phyloP scores from a whole-genome alignment of 2,329 filamentous ascomycete genomes.

The Aspergillus jensenii region DNA sequence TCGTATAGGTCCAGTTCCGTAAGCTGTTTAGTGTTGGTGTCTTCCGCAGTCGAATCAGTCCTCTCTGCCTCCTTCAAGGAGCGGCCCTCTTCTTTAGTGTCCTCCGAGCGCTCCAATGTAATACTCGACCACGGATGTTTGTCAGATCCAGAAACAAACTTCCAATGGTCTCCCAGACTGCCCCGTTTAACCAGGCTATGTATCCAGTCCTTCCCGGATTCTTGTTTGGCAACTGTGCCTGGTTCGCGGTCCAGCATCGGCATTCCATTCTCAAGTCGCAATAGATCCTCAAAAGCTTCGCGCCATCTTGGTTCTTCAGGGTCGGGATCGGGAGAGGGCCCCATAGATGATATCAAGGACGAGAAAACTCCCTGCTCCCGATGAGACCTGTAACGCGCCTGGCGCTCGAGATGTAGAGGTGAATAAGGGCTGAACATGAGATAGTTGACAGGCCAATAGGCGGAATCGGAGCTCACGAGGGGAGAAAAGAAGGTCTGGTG shows the following conservation, averaged over 20 bases:
- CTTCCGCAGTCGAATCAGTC: constrained; percentile 5
- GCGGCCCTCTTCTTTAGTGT: constrained; percentile 10
- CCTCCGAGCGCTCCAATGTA: constrained; percentile 17
- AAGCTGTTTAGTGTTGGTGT: constrained; percentile 30
- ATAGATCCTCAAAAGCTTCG: constrained; percentile 60
- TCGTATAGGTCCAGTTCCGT: constrained; percentile 58
- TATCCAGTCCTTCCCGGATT: constrained; percentile 42
- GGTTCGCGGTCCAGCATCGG: constrained; percentile 39
- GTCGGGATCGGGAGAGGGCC: constrained; percentile 32
- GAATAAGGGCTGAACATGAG: constrained; percentile 55
- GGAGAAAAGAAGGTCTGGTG: constrained; percentile 30
- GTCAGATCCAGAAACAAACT: constrained; percentile 26
- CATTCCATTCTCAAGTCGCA: constrained; percentile 49
- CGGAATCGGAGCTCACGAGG: constrained; percentile 34
- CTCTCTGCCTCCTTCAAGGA: constrained; percentile 13
- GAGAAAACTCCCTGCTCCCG: constrained; percentile 31
- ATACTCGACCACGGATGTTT: constrained; percentile 25
- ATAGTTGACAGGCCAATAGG: constrained; percentile 43
- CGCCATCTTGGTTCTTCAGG: constrained; percentile 49
- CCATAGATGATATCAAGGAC: constrained; percentile 36
- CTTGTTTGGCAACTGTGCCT: constrained; percentile 22
- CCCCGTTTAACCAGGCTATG: constrained; percentile 41
- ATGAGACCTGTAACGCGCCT: constrained; percentile 33
- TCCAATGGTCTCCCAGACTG: constrained; percentile 43
- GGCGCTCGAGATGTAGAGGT: constrained; percentile 53